These are phyloP conservation scores for Schizosaccharomyces osmophilus DNA, from an alignment of 805 yeast genomes.

Conservation along the genomic window DNA sequence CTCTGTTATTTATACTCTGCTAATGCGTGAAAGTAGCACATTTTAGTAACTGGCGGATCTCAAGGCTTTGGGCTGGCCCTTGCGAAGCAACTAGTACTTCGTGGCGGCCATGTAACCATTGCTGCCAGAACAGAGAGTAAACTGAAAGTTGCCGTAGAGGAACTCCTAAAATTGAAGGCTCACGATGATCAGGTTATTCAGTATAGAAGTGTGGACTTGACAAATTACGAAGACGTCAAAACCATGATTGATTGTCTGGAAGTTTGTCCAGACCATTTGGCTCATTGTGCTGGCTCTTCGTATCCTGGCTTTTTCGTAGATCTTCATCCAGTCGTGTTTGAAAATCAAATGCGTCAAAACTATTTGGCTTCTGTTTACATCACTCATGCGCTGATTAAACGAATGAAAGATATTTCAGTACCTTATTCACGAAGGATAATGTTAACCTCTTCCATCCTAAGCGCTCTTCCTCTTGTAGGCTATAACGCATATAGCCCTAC, in stretches of 20 bases:
- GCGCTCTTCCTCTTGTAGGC: slow-evolving; percentile 74
- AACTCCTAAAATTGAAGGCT: background rate
- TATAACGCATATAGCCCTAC: slow-evolving; percentile 76
- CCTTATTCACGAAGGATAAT: slow-evolving; percentile 24
- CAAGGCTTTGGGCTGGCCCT: slow-evolving; percentile 22
- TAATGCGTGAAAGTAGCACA: background rate
- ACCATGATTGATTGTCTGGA: background rate
- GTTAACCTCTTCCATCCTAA: slow-evolving; percentile 51
- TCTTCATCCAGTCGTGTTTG: background rate
- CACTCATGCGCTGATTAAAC: background rate
- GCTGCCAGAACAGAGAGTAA: slow-evolving; percentile 8
- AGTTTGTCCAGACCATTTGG: background rate
- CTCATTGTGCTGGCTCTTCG: background rate
- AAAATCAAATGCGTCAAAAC: background rate
- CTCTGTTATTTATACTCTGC: too few species aligned
- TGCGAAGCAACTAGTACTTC: slow-evolving; percentile 20
- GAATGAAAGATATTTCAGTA: background rate
- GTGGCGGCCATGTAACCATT: slow-evolving; percentile 21
- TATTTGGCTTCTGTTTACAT: background rate
- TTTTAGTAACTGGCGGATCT: slow-evolving; percentile 21
- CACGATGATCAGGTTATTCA: background rate
- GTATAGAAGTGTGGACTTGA: background rate
- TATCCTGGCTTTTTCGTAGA: slow-evolving; percentile 1
- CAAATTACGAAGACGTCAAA: background rate
- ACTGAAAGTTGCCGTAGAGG: background rate